Conservation (phyloP, 176 grass and related monocot species). For the Zoysia japonica region DNA sequence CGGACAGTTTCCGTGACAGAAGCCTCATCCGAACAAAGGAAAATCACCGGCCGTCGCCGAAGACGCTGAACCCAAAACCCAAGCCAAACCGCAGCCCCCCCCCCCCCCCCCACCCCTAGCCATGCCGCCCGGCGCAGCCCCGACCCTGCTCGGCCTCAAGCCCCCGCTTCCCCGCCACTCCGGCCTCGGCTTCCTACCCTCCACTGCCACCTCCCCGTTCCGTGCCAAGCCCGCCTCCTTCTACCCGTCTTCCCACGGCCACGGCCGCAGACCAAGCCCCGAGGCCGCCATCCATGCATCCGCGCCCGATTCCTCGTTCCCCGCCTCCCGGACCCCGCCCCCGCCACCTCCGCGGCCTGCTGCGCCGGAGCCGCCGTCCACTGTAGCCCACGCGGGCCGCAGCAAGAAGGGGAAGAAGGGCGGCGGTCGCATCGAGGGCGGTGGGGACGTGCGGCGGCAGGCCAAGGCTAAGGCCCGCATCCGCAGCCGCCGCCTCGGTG, state of each 20-base stretch:
- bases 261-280: neutral
- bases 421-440: constrained; percentile 75
- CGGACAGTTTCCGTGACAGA: neutral
- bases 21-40: neutral
- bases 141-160: neutral
- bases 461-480: constrained; percentile 67
- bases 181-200: constrained; percentile 24
- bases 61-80: constrained; percentile 30
- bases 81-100: constrained; percentile 38
- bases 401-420: constrained; percentile 78
- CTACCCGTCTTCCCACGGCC: neutral
- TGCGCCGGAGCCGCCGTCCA: constrained; percentile 35
- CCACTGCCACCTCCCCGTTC: constrained; percentile 2
- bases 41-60: constrained; percentile 1
- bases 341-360: neutral
- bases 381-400: constrained; percentile 62
- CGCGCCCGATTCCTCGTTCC: constrained; percentile 20
- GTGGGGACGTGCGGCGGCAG: constrained; percentile 70
- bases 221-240: neutral
- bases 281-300: constrained; percentile 38
- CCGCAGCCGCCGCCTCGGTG: constrained; percentile 60
- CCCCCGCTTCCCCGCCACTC: constrained; percentile 20
- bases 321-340: constrained; percentile 42
- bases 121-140: constrained; percentile 37
- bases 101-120: too few species aligned